phyloP scores from a whole-genome alignment of 1,284 basidiomycete genomes.

The Clitocybe nebularis region DNA sequence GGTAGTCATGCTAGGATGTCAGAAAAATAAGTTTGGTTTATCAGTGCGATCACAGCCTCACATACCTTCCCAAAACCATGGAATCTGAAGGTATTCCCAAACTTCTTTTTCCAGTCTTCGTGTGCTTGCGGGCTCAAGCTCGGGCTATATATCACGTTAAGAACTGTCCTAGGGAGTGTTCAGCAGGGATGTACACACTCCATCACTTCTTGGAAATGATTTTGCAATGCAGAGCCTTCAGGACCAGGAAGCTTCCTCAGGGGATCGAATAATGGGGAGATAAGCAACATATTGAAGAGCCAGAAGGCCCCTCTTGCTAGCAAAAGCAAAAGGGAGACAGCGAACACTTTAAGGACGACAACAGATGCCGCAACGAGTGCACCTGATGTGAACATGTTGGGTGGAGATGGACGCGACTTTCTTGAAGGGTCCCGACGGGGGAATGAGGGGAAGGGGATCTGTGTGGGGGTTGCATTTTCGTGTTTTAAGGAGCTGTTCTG shows the following conservation, averaged over 20 bases:
- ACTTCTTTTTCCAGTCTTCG: constrained; percentile 38
- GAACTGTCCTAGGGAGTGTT: too few species aligned
- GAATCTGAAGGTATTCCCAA: constrained; percentile 47
- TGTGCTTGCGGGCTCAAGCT: constrained; percentile 34
- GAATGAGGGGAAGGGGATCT: too few species aligned
- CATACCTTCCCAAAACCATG: constrained; percentile 47
- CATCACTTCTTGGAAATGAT: constrained; percentile 39
- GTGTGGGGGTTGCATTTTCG: too few species aligned
- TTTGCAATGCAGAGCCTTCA: constrained; percentile 33
- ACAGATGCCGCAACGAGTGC: constrained; percentile 8
- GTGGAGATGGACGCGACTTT: neutral
- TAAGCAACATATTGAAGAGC: constrained; percentile 38
- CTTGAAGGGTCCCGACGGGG: neutral
- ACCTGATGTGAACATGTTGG: constrained; percentile 1
- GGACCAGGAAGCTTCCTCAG: constrained; percentile 46
- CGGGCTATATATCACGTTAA: constrained; percentile 26
- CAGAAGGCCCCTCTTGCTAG: constrained; percentile 32
- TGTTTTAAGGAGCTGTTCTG: too few species aligned
- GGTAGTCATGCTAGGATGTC: constrained; percentile 43
- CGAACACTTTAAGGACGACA: constrained; percentile 22
- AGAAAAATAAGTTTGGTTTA: neutral
- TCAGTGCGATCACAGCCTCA: neutral
- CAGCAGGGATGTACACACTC: constrained; percentile 31
- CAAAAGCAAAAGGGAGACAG: constrained; percentile 27
- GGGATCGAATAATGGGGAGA: constrained; percentile 43